Evolutionary conservation across 2,329 filamentous ascomycete species (phyloP), one percentile per base, ranked within the genome.

Genomic region (Raffaelea ambrosiae): DNA sequence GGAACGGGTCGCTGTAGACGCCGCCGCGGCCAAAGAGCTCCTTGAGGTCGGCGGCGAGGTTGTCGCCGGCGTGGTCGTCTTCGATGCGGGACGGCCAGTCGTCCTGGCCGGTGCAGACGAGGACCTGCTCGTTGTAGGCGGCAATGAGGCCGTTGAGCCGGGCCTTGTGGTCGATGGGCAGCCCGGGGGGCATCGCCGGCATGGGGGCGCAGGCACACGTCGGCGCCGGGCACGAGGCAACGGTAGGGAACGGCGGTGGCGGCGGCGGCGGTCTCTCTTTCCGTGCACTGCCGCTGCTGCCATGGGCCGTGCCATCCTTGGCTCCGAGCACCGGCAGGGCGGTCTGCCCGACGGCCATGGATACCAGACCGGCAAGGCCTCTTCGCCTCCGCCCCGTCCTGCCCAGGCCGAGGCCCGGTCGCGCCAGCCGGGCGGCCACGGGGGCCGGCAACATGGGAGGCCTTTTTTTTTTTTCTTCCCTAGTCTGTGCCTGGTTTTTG

Each of bases 11-110:
- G 49, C 74, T 76, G 61, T 77, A 86, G 46, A 68, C 66, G 3
- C 84, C 84, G 3, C 81, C 79, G 8, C 81, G 71, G 3, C 83
- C 83, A 53, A 88, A 67, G 33, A 87, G 61, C 55, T 77, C 74
- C 62, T 87, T 91, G 50, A 96, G 63, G 48, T 86, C 82, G 35
- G 83, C 80, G 5, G 83, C 81, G 18, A 90, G 63, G 55, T 83
- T 83, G 55, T 81, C 74, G 16, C 70, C 78, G 58, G 66, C 75
- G 56, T 83, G 79, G 51, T 94, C 88, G 41, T 95, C 83, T 61
- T 95, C 89, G 53, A 96, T 94, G 49, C 79, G 78, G 59, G 85
- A 90, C 23, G 74, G 71, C 90, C 90, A 96, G 66, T 95, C 86
- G 26, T 74, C 68, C 51, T 81, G 79, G 4, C 88, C 89, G 0